Percentiles rank a stretch among this genome's conserved stretches.
Conservation (phyloP, 2,329 filamentous ascomycete genomes). For the Achaetomium macrosporum region DNA sequence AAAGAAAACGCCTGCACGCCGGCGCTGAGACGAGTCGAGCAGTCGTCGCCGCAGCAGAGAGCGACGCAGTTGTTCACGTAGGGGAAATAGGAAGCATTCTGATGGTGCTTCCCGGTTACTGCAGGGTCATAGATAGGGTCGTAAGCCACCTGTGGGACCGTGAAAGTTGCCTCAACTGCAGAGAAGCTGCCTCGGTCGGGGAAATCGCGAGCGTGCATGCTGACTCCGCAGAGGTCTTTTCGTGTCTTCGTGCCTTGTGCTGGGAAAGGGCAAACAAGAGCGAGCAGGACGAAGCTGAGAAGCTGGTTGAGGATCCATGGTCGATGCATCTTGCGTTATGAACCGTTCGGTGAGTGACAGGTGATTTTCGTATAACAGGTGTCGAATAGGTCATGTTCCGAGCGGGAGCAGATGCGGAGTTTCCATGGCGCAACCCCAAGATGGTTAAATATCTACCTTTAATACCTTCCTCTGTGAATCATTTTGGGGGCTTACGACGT, state of each 20-base stretch:
- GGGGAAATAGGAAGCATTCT: not conserved
- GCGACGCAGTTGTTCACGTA: not conserved
- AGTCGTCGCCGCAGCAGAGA: conserved; percentile 12
- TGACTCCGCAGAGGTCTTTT: conserved; percentile 6
- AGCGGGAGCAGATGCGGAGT: too few relatives aligned
- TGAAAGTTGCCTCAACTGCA: not conserved
- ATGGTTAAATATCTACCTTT: too few relatives aligned
- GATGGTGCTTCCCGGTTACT: too few relatives aligned
- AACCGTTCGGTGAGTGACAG: too few relatives aligned
- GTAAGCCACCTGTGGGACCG: not conserved
- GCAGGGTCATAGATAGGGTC: too few relatives aligned
- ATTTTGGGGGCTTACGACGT: too few relatives aligned
- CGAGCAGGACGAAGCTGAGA: not conserved
- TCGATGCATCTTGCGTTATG: too few relatives aligned
- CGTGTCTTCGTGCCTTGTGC: not conserved
- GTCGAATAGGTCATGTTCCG: too few relatives aligned
- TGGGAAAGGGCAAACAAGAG: not conserved
- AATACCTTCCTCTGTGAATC: too few relatives aligned
- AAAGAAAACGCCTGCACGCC: not conserved
- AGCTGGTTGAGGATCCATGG: too few relatives aligned
- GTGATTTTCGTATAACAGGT: too few relatives aligned
- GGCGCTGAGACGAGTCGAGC: conserved; percentile 4
- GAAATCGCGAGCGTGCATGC: conserved; percentile 5
- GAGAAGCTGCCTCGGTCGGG: conserved; percentile 3
- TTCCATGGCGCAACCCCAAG: too few relatives aligned